Conservation (phyloP, 1,139 yeast species). For the Yamadazyma membranifaciens region DNA sequence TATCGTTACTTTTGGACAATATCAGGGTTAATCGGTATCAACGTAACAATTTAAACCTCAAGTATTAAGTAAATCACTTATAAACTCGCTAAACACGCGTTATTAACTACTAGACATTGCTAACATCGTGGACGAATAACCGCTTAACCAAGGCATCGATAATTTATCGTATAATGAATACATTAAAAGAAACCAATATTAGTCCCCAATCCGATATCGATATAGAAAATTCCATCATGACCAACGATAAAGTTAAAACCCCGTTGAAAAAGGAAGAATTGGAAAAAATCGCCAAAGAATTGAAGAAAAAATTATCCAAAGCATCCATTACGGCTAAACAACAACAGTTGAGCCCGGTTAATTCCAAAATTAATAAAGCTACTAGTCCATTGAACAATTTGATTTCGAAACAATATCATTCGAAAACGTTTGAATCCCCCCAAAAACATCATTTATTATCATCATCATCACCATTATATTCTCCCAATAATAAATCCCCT, state of each 20-base stretch:
- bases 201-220: constrained; percentile 2
- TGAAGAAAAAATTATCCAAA: constrained; percentile 42
- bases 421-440: constrained; percentile 13
- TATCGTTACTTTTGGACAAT: neutral
- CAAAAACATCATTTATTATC: constrained; percentile 19
- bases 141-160: too few relatives aligned
- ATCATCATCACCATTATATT: constrained; percentile 36
- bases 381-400: constrained; percentile 30
- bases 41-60: too few relatives aligned
- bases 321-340: constrained; percentile 50
- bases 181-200: constrained; percentile 6
- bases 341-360: constrained; percentile 29
- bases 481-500: constrained; percentile 43
- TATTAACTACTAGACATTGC: too few relatives aligned
- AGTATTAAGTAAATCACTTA: too few relatives aligned
- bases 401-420: neutral
- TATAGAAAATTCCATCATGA: constrained; percentile 3
- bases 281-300: constrained; percentile 46
- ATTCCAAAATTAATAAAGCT: constrained; percentile 13
- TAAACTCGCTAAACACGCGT: too few relatives aligned
- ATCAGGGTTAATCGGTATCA: too few relatives aligned
- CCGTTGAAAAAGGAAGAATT: constrained; percentile 43
- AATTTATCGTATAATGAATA: constrained; percentile 2
- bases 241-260: constrained; percentile 2
- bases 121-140: too few relatives aligned